Evolutionary conservation across 129 eudicot genomes (phyloP), one percentile per base, ranked within the genome.

Genomic region (Arctium minus): DNA sequence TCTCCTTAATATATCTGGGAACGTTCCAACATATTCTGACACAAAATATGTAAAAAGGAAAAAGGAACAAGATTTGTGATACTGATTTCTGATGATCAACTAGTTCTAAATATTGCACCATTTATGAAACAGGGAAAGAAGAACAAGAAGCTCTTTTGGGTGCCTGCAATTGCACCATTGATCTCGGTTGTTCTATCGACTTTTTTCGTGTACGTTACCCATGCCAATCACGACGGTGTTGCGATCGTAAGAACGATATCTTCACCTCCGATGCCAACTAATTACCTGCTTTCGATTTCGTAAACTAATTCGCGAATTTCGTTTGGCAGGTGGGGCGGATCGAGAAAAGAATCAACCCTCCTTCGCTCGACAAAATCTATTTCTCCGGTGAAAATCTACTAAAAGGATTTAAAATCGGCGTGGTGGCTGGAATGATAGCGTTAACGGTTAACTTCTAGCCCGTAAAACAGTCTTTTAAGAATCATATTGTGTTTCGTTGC

Each of bases 111-210:
- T 42, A 42, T 42, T 42, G 56, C 15, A 46, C 12, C 56, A 65
- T 77, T 36, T 68, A 73, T 35, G 48, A 17, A 69, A 86, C 88
- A 94, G 97, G 98, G 96, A 71, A 94, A 91, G 91, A 94, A 89
- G 87, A 92, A 92, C 86, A 92, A 84, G 87, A 92, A 88, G 48
- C 74, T 94, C n/a, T 94, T 94, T 74, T 94, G 98, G 98, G 90
- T 94, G 50, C 89, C 98, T 0, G 98, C 98, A 2, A 90, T 92
- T 40, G 97, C 97, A 22, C 98, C 98, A n/a, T 80, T 94, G 73
- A 86, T 86, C 65, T 94, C 97, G 0, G 98, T 94, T 29, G 64
- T 89, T 60, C 64, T 94, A 17, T 92, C 97, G 53, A 94, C 98
- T 7, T 86, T 94, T 79, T 88, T 92, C 17, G 98, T 94, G 68